Conservation (phyloP, 257 asterid genomes). For the Leonotis leonurus region DNA sequence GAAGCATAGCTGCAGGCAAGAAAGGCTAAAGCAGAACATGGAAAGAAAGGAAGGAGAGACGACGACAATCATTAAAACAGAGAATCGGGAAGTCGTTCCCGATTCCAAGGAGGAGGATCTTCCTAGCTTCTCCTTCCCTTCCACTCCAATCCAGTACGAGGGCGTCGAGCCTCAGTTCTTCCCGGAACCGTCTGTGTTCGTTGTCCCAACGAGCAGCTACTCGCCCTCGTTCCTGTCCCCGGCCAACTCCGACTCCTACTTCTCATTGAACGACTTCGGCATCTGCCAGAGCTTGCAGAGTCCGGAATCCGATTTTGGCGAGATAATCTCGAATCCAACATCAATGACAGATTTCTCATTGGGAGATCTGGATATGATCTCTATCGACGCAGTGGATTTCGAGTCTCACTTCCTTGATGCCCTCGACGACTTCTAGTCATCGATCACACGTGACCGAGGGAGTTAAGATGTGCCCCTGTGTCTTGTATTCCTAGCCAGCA, state of each 20-base stretch:
- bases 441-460: too few species aligned
- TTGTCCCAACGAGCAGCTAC: conserved; percentile 7
- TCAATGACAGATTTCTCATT: conserved; percentile 28
- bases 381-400: conserved; percentile 28
- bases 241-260: conserved; percentile 35
- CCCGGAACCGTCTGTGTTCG: neutral
- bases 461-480: too few species aligned
- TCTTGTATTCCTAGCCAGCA: too few species aligned
- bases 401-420: conserved; percentile 31
- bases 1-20: conserved; percentile 49
- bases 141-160: conserved; percentile 31
- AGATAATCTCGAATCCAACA: conserved; percentile 46
- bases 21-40: conserved; percentile 20
- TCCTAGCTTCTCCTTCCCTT: conserved; percentile 37
- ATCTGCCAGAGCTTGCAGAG: conserved; percentile 24
- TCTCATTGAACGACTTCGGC: conserved; percentile 31
- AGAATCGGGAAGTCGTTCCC: too few species aligned
- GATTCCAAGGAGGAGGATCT: too few species aligned
- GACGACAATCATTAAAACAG: conserved; percentile 20
- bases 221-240: conserved; percentile 40
- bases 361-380: conserved; percentile 33
- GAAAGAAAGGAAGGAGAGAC: conserved; percentile 14
- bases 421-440: conserved; percentile 17
- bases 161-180: conserved; percentile 22
- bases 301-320: conserved; percentile 37